phyloP scores from a whole-genome alignment of 2,329 filamentous ascomycete genomes.

The Diaporthe aspalathi region DNA sequence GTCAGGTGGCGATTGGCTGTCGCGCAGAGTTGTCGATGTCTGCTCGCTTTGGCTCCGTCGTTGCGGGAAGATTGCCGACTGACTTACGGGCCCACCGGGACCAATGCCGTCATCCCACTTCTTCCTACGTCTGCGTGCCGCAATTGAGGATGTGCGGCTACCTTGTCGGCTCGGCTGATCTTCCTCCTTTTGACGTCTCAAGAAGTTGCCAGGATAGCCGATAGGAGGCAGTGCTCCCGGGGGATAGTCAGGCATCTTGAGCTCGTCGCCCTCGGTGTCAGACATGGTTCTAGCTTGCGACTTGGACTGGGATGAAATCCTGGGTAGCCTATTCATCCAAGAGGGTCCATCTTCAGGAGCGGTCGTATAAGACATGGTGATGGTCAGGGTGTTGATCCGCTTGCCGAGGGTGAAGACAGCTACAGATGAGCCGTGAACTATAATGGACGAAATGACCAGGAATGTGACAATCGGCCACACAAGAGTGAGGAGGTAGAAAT shows the following conservation, averaged over 20 bases:
- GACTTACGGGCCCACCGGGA: constrained; percentile 86
- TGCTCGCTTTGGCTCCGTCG: constrained; percentile 50
- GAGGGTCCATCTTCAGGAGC: constrained; percentile 87
- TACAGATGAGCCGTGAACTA: constrained; percentile 97
- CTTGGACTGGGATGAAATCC: constrained; percentile 74
- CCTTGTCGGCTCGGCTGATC: constrained; percentile 63
- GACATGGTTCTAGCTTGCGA: constrained; percentile 90
- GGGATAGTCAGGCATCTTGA: constrained; percentile 70
- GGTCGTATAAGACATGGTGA: constrained; percentile 96
- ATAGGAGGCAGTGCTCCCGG: constrained; percentile 79
- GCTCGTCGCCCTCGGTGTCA: constrained; percentile 75
- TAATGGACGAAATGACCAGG: constrained; percentile 91
- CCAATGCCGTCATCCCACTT: constrained; percentile 78
- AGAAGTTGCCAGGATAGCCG: constrained; percentile 78
- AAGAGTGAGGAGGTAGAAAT: constrained; percentile 80
- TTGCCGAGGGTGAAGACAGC: constrained; percentile 98
- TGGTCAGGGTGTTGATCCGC: constrained; percentile 93
- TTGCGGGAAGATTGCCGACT: constrained; percentile 87
- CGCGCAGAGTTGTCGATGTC: constrained; percentile 37
- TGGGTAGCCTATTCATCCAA: constrained; percentile 94
- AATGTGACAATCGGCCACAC: constrained; percentile 98
- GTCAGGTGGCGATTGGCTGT: constrained; percentile 39
- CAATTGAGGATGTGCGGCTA: constrained; percentile 71
- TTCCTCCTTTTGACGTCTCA: constrained; percentile 86
- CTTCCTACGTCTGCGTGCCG: constrained; percentile 72